Base-by-base conservation (phyloP, 2,329 filamentous ascomycete species). In the Fusarium torulosum region DNA sequence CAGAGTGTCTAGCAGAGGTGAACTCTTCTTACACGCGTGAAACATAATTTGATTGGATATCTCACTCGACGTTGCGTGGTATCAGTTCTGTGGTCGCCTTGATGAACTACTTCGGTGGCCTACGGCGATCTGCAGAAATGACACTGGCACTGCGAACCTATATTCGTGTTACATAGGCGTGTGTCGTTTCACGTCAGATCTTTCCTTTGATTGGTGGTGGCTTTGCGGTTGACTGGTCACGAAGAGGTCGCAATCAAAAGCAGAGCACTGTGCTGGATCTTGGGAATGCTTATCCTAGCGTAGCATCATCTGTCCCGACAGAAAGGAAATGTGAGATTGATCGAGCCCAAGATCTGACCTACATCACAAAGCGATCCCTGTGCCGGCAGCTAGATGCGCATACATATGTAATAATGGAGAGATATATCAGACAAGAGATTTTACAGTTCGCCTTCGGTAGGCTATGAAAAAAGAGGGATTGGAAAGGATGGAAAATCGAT, bases 91-190 rank as follows among this genome's bases (percentile, higher is more conserved):
- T 41, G 35, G 50, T 52, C 42, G 35, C 45, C 20, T 38, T 59
- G 49, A 51, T 41, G 55, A 51, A 58, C 27, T 33, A 51, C 49
- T 53, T 49, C 40, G 46, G 42, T 37, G 43, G 21, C 53, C 37
- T 53, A 50, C 61, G 53, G 57, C 35, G 67, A 41, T 40, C 59
- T 38, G 61, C 64, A 65, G 59, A 35, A 67, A 53, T 53, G 55
- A 46, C 50, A 55, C 45, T 49, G 14, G 40, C 40, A 59, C 29
- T 43, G n/a, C 15, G 20, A 63, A 45, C 25, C n/a, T 23, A 44
- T 31, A 25, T 27, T 46, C 21, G 53, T 41, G 29, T 35, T n/a
- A 41, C 53, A 11, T 49, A n/a, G 25, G 19, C 27, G 29, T 59
- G n/a, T 41, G 21, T 38, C 19, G 15, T 27, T 33, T 27, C 27